Conservation (phyloP, 208 protist species). For the Leishmania turanica region DNA sequence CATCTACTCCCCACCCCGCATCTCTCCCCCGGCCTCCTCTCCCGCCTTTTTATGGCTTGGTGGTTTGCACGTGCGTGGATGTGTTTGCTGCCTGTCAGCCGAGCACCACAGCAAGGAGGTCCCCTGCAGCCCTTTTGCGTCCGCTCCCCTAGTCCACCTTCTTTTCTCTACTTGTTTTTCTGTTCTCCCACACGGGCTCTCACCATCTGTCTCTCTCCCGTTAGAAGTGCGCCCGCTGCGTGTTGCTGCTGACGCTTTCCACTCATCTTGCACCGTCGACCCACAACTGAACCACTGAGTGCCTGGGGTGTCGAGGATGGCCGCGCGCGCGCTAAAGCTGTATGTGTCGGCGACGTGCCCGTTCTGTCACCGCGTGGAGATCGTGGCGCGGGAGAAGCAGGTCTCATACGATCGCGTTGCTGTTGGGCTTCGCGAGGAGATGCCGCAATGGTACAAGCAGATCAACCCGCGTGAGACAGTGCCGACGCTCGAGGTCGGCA, state of each 20-base stretch:
- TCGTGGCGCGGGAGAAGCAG: conserved; percentile 60
- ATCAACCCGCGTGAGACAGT: conserved; percentile 79
- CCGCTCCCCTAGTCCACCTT: too few relatives aligned
- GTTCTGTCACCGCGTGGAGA: conserved; percentile 70
- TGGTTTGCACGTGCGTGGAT: not conserved
- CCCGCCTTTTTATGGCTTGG: not conserved
- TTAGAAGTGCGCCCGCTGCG: not conserved
- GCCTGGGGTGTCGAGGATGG: not conserved
- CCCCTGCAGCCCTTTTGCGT: not conserved
- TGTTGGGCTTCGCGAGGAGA: conserved; percentile 45
- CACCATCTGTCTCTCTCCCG: not conserved
- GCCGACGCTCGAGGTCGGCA: conserved; percentile 58
- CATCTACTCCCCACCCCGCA: not conserved
- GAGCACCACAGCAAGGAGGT: not conserved
- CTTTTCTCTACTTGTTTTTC: not conserved
- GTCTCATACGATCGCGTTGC: conserved; percentile 52
- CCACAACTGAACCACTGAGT: not conserved
- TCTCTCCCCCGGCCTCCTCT: not conserved
- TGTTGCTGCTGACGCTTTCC: not conserved
- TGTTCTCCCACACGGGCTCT: not conserved
- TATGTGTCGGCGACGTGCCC: conserved; percentile 59
- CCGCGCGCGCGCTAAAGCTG: conserved; percentile 48
- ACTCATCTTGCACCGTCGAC: not conserved
- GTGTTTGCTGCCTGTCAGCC: not conserved
- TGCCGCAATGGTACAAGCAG: conserved; percentile 80